phyloP scores from a whole-genome alignment of 2,329 filamentous ascomycete species.

The Talaromyces sp. region DNA sequence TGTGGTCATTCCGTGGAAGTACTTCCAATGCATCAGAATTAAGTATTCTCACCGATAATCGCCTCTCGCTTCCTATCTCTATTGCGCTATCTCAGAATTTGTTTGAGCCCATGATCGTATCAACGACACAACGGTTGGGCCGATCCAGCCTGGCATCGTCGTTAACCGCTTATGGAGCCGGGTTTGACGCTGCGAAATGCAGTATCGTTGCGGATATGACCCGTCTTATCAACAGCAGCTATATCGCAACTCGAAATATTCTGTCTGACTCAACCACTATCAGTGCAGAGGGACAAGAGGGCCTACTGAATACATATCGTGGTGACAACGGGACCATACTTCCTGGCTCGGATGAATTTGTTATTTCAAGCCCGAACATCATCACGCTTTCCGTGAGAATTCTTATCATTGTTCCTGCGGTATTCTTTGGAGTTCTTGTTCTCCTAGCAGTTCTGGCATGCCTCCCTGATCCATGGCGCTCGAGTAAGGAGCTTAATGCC shows the following conservation, averaged over 20 bases:
- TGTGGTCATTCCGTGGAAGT: conserved; percentile 1
- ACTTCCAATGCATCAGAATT: background rate
- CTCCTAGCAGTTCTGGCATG: background rate
- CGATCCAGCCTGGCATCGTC: conserved; percentile 6
- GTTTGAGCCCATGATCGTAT: background rate
- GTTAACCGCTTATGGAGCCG: background rate
- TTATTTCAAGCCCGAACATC: conserved; percentile 5
- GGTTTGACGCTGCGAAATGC: background rate
- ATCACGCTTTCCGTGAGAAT: conserved; percentile 7
- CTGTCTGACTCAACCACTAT: conserved; percentile 5
- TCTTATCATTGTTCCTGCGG: conserved; percentile 5
- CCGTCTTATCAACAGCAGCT: conserved; percentile 6
- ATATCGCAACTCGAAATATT: conserved; percentile 13
- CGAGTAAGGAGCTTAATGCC: conserved; percentile 3
- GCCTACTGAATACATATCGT: background rate
- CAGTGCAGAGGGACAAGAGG: background rate
- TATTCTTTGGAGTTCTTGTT: background rate
- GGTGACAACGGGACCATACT: background rate
- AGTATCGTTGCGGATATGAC: background rate
- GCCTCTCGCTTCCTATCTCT: background rate
- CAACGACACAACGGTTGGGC: background rate
- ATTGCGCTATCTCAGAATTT: background rate
- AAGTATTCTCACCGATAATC: background rate
- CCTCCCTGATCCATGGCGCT: conserved; percentile 10
- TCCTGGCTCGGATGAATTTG: conserved; percentile 6